A percentile compares a stretch with the other conserved stretches of the same genome.
phyloP scores from a whole-genome alignment of 2,329 filamentous ascomycete species.

The Hypoxylon sp. region DNA sequence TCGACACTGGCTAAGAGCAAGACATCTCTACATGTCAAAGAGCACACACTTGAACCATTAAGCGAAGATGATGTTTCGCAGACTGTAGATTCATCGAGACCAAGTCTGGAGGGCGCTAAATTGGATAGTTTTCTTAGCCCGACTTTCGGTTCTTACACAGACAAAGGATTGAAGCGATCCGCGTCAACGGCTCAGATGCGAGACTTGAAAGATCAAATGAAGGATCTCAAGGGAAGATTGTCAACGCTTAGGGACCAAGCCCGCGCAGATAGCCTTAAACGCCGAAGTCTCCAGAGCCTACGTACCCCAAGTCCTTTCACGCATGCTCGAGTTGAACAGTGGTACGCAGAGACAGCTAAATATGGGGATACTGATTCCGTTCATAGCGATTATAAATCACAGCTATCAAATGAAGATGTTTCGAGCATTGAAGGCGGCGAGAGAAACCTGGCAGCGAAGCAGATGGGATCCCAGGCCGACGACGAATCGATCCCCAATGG shows the following conservation, averaged over 20 bases:
- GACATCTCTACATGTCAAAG: slow-evolving; percentile 59
- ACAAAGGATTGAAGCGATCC: slow-evolving; percentile 72
- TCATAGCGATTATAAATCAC: slow-evolving; percentile 31
- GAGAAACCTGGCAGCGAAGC: slow-evolving; percentile 15
- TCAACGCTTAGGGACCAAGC: slow-evolving; percentile 84
- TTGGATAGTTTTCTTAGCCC: slow-evolving; percentile 62
- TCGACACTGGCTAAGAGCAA: slow-evolving; percentile 51
- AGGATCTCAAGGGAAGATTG: slow-evolving; percentile 87
- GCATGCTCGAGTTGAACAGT: slow-evolving; percentile 72
- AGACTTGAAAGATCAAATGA: slow-evolving; percentile 85
- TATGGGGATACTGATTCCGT: slow-evolving; percentile 46
- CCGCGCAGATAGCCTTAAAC: slow-evolving; percentile 82
- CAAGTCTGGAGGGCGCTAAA: slow-evolving; percentile 53
- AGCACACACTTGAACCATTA: slow-evolving; percentile 66
- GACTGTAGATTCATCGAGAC: slow-evolving; percentile 45
- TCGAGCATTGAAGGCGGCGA: slow-evolving; percentile 44
- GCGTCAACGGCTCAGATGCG: slow-evolving; percentile 81
- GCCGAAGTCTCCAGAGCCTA: slow-evolving; percentile 82
- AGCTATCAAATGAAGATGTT: slow-evolving; percentile 33
- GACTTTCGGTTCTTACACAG: slow-evolving; percentile 60
- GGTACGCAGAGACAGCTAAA: slow-evolving; percentile 59
- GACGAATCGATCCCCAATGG: slow-evolving; percentile 51
- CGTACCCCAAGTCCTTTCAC: slow-evolving; percentile 85
- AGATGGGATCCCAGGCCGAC: slow-evolving; percentile 41
- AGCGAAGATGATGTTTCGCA: slow-evolving; percentile 66